These are phyloP conservation scores for Scleroderma citrinum DNA, from an alignment of 768 basidiomycete species.

Conservation along the genomic window DNA sequence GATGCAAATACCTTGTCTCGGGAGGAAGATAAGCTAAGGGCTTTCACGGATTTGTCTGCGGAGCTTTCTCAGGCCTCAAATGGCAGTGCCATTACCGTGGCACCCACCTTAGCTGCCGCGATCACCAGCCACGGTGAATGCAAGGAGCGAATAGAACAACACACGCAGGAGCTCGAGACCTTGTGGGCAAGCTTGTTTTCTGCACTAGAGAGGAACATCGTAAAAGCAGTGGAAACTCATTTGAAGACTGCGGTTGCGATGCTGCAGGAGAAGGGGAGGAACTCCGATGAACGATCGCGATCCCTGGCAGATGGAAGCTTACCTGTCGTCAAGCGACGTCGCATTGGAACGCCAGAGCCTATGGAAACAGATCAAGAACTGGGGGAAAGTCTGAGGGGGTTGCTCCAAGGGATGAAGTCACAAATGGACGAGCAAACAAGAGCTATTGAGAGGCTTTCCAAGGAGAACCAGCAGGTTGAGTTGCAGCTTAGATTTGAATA, in stretches of 20 bases:
- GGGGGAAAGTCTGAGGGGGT: slow-evolving; percentile 24
- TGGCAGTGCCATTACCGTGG: slow-evolving; percentile 36
- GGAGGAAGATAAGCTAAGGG: slow-evolving; percentile 43
- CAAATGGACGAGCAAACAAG: slow-evolving; percentile 45
- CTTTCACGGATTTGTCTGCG: slow-evolving; percentile 44
- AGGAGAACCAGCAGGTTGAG: slow-evolving; percentile 45
- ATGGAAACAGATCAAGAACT: slow-evolving; percentile 14
- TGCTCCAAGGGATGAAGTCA: slow-evolving; percentile 41
- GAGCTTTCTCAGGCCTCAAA: slow-evolving; percentile 41
- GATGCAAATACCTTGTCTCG: slow-evolving; percentile 36
- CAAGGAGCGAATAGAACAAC: slow-evolving; percentile 37
- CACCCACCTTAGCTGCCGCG: slow-evolving; percentile 42
- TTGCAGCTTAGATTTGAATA: neutral
- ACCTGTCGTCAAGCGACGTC: slow-evolving; percentile 11
- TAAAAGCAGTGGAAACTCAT: slow-evolving; percentile 28
- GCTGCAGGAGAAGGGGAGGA: slow-evolving; percentile 28
- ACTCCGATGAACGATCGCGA: slow-evolving; percentile 8
- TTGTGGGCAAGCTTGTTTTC: slow-evolving; percentile 46
- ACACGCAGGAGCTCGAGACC: slow-evolving; percentile 33
- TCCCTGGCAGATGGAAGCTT: slow-evolving; percentile 6
- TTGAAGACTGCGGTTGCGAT: slow-evolving; percentile 29
- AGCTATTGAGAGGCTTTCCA: slow-evolving; percentile 36
- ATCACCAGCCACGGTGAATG: slow-evolving; percentile 37
- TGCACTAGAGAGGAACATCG: slow-evolving; percentile 36
- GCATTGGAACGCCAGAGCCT: slow-evolving; percentile 7